Evolutionary conservation across 345 rosid species (phyloP).

Genomic region (Rhodomyrtus tomentosa): DNA sequence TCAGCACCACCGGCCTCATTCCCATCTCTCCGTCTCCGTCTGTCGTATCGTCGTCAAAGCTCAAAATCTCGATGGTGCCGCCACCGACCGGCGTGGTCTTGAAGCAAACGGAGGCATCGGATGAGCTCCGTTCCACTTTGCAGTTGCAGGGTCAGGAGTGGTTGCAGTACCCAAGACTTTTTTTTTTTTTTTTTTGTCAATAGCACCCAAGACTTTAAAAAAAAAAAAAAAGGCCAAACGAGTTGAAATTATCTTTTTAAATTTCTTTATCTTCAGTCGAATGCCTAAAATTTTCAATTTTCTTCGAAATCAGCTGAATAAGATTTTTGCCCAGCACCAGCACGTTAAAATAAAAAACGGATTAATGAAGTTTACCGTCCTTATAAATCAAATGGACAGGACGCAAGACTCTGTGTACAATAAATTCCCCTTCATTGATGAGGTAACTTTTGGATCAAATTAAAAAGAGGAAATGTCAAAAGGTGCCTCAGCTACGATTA

Average conservation of each 20-base stretch:
- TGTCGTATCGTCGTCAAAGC: not conserved
- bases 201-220: not conserved
- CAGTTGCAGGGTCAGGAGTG: not conserved
- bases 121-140: not conserved
- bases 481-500: too few species aligned
- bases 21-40: conserved; percentile 15
- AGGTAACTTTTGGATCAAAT: too few species aligned
- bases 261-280: not conserved
- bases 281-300: not conserved
- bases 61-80: not conserved
- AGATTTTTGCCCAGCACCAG: not conserved
- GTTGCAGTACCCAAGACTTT: not conserved
- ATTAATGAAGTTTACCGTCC: too few species aligned
- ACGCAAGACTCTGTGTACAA: too few species aligned
- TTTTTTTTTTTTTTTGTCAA: fast-evolving
- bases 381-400: too few species aligned
- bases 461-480: too few species aligned
- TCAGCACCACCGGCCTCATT: conserved; percentile 35
- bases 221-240: not conserved
- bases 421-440: too few species aligned
- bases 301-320: too few species aligned
- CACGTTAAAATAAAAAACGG: too few species aligned
- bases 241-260: not conserved
- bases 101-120: not conserved
- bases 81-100: not conserved